Evolutionary conservation across 176 grass and related monocot genomes (phyloP).

Genomic region (Avena atlantica): DNA sequence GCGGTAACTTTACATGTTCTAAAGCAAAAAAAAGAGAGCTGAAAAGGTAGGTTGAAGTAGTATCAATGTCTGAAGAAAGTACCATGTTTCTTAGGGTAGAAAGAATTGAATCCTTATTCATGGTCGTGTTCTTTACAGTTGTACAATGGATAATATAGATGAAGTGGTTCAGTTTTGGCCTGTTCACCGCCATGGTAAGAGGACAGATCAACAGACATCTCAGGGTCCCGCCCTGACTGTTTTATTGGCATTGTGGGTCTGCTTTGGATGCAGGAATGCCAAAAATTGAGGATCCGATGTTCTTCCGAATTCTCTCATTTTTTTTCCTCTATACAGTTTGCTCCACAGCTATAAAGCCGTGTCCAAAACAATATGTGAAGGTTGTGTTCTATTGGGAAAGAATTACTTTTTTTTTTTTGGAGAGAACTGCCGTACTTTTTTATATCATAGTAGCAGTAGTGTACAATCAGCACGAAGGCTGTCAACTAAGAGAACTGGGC

Average conservation of each 20-base stretch:
- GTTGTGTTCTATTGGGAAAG: too few relatives aligned
- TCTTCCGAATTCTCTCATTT: neutral
- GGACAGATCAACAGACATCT: neutral
- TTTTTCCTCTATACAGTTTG: neutral
- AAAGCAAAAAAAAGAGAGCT: neutral
- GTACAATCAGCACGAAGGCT: too few relatives aligned
- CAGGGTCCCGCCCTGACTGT: neutral
- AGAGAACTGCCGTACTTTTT: too few relatives aligned
- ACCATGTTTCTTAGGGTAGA: neutral
- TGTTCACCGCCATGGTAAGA: too few relatives aligned
- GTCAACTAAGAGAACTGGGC: too few relatives aligned
- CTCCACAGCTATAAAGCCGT: neutral
- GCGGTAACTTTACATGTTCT: neutral
- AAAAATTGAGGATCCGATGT: neutral
- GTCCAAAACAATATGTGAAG: neutral
- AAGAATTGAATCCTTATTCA: neutral
- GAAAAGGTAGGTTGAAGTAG: neutral
- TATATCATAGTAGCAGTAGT: too few relatives aligned
- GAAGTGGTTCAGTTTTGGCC: neutral
- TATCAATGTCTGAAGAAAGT: conserved; percentile 17
- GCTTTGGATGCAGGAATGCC: neutral
- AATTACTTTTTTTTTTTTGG: too few relatives aligned
- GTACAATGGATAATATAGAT: conserved; percentile 21
- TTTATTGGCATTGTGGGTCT: neutral
- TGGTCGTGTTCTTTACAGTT: too few relatives aligned